Percentiles rank a stretch among this genome's conserved stretches.
phyloP scores from a whole-genome alignment of 805 yeast genomes.

The Hemisphaericaspora nanyangensis region DNA sequence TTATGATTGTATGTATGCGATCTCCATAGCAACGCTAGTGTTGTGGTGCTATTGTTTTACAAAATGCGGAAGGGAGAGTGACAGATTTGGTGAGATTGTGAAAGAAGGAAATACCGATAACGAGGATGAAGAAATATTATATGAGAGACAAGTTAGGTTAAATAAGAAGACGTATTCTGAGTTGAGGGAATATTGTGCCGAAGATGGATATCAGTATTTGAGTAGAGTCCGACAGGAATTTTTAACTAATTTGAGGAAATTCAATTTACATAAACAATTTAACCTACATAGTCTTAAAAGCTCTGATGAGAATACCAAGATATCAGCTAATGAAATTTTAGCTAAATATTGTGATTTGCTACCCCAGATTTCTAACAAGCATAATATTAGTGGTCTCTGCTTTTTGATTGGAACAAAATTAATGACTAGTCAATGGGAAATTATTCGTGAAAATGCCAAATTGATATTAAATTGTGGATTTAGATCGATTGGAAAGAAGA shows the following conservation, averaged over 20 bases:
- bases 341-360: slow-evolving; percentile 31
- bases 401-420: slow-evolving; percentile 36
- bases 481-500: slow-evolving; percentile 36
- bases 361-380: slow-evolving; percentile 28
- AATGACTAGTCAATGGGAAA: slow-evolving; percentile 39
- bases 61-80: slow-evolving; percentile 30
- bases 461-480: slow-evolving; percentile 40
- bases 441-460: slow-evolving; percentile 39
- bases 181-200: slow-evolving; percentile 26
- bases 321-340: slow-evolving; percentile 24
- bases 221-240: slow-evolving; percentile 33
- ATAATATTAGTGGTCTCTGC: slow-evolving; percentile 41
- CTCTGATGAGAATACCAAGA: background rate
- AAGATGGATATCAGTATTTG: slow-evolving; percentile 36
- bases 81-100: slow-evolving; percentile 7
- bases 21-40: slow-evolving; percentile 34
- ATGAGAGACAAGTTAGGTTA: slow-evolving; percentile 5
- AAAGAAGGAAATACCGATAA: slow-evolving; percentile 6
- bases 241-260: slow-evolving; percentile 19
- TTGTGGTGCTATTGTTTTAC: slow-evolving; percentile 39
- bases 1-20: slow-evolving; percentile 33
- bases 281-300: slow-evolving; percentile 20
- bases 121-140: slow-evolving; percentile 13
- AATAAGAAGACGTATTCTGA: slow-evolving; percentile 17
- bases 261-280: slow-evolving; percentile 19